phyloP scores from a whole-genome alignment of 1,284 basidiomycete species.

The Peniophora sp. region DNA sequence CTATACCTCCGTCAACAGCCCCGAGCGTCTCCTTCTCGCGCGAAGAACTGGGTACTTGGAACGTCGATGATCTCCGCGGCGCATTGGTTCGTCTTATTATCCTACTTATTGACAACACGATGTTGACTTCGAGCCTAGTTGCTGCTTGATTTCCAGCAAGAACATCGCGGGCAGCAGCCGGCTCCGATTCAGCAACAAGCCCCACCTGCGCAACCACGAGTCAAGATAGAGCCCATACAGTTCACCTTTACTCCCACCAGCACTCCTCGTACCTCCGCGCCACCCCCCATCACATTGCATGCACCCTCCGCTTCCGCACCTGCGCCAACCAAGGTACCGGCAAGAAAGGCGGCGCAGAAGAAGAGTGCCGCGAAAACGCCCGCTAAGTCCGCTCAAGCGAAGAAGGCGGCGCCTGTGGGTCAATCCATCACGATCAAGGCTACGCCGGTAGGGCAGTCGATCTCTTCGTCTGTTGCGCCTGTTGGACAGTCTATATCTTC shows the following conservation, averaged over 20 bases:
- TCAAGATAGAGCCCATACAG: neutral
- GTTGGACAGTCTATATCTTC: neutral
- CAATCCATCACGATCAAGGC: neutral
- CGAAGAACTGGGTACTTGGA: conserved; percentile 15
- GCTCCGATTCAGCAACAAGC: neutral
- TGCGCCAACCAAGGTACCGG: too few species aligned
- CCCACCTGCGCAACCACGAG: neutral
- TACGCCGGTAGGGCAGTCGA: neutral
- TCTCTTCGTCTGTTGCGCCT: neutral
- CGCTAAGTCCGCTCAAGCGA: too few species aligned
- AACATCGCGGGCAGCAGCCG: neutral
- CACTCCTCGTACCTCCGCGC: neutral
- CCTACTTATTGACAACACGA: conserved; percentile 1
- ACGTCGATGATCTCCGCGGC: conserved; percentile 30
- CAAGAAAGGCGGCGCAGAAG: too few species aligned
- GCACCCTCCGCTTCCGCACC: too few species aligned
- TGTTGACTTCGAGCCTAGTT: conserved; percentile 2
- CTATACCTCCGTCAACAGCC: neutral
- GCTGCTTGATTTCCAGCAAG: conserved; percentile 4
- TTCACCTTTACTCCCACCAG: neutral
- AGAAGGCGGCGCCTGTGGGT: neutral
- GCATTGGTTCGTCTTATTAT: conserved; percentile 24
- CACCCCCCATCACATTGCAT: too few species aligned
- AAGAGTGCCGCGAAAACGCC: neutral
- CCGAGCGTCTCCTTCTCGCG: neutral